A percentile compares a stretch with the other conserved stretches of the same genome.
These are phyloP conservation scores for Helotiales sp. DNA, from an alignment of 2,329 filamentous ascomycete species.

Conservation along the genomic window DNA sequence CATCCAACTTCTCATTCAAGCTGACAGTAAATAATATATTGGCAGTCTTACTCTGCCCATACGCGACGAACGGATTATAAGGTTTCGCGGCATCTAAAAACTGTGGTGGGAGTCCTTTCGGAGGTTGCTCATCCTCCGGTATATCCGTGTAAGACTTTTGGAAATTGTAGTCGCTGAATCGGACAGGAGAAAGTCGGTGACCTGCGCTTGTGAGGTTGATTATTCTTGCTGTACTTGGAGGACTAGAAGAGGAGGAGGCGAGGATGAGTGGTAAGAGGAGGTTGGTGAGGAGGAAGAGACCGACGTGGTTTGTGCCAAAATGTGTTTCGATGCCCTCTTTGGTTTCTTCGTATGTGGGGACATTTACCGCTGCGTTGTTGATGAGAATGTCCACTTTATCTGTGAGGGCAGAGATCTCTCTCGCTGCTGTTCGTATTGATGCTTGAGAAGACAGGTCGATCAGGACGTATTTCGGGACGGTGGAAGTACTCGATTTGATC, in stretches of 20 bases:
- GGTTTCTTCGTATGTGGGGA: slow-evolving; percentile 30
- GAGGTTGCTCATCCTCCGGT: slow-evolving; percentile 17
- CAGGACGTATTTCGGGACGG: neutral
- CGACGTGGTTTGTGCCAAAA: slow-evolving; percentile 31
- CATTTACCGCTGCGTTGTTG: slow-evolving; percentile 43
- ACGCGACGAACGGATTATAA: slow-evolving; percentile 32
- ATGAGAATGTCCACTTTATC: slow-evolving; percentile 41
- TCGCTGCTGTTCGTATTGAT: slow-evolving; percentile 41
- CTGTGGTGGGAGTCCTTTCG: neutral
- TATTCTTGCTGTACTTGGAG: slow-evolving; percentile 26
- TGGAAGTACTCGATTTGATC: slow-evolving; percentile 1
- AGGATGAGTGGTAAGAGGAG: slow-evolving; percentile 23
- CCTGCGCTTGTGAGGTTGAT: slow-evolving; percentile 42
- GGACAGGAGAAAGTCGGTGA: slow-evolving; percentile 38
- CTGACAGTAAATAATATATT: slow-evolving; percentile 35
- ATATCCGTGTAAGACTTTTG: slow-evolving; percentile 14
- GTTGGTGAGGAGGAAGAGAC: slow-evolving; percentile 32
- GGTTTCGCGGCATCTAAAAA: slow-evolving; percentile 15
- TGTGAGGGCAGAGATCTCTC: slow-evolving; percentile 35
- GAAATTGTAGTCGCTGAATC: slow-evolving; percentile 41
- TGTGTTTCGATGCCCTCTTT: slow-evolving; percentile 40
- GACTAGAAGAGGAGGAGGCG: slow-evolving; percentile 1
- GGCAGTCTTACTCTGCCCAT: slow-evolving; percentile 47
- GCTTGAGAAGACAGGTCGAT: slow-evolving; percentile 41
- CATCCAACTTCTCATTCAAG: slow-evolving; percentile 19